Base-by-base conservation (phyloP, 1,139 yeast genomes). In the Kurtzmaniella quercitrusa region DNA sequence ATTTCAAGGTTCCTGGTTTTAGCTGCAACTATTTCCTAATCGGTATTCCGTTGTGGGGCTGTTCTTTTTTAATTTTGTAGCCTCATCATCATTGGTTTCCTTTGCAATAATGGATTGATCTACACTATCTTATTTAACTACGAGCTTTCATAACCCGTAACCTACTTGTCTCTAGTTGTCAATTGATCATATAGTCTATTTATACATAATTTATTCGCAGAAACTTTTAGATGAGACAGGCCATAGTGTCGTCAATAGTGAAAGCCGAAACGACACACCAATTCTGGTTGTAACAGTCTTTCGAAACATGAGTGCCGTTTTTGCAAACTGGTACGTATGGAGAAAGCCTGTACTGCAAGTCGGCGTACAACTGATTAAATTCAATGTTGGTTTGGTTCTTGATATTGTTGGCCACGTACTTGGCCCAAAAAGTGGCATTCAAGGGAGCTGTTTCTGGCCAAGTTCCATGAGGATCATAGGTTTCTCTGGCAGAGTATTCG, bases 361-460 rank as follows among this genome's bases (percentile, higher is more conserved):
- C 63, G 34, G 75, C 62, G 57, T 75, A 82, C 48, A 57, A 50
- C 47, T 77, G 82, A 46, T 79, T 70, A 54, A 68, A 64, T 2
- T 57, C 66, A 21, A 67, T 58, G 49, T 75, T 63, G 25, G 63
- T 49, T 57, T 60, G 50, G 62, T 68, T 53, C 48, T 56, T 55
- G 46, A 65, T 69, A 55, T 57, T 65, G 48, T 55, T 46, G 34
- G 68, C 64, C 29, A 70, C 73, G 42, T 56, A 61, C 31, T 56
- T 54, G 51, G 79, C 75, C 84, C 84, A 79, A 65, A 78, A 80
- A 12, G 81, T 73, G 33, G 76, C 84, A 54, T 80, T 79, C 51
- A 80, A 64, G 11, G 85, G 82, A 6, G 81, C 64, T 12, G 56
- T 48, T 11, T 44, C 47, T 21, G 84, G 83, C 84, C 84, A 80